Evolutionary conservation across 345 rosid species (phyloP).

Genomic region (Linum usitatissimum): DNA sequence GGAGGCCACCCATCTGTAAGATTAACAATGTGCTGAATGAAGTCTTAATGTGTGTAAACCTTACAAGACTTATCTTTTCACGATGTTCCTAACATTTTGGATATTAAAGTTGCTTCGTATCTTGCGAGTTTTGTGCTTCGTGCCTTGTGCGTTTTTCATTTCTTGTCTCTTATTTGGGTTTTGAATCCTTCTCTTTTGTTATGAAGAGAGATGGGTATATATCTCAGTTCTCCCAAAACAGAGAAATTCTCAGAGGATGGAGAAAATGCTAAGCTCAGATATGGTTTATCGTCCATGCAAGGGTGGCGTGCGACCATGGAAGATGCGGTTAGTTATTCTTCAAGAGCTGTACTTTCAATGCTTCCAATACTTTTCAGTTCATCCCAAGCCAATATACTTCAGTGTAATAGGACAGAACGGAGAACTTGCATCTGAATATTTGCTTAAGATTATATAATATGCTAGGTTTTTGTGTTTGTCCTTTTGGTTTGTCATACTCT

Average conservation of each 20-base stretch:
- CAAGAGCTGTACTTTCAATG: no score
- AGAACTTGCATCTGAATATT: background rate
- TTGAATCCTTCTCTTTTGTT: background rate
- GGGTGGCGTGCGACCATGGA: conserved; percentile 99
- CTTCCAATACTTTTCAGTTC: no score
- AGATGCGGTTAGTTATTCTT: conserved; percentile 38
- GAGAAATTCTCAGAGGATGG: conserved; percentile 88
- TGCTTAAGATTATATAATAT: background rate
- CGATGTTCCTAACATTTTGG: no score
- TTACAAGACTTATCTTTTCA: no score
- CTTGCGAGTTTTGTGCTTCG: no score
- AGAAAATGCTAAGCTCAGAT: conserved; percentile 61
- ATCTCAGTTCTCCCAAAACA: conserved; percentile 91
- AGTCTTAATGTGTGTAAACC: no score
- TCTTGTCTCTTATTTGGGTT: background rate
- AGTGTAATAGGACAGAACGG: background rate
- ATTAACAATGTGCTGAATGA: no score
- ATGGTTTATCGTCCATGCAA: conserved; percentile 95
- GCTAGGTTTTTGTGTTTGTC: background rate
- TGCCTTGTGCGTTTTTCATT: background rate
- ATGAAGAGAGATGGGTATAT: conserved; percentile 61
- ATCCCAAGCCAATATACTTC: background rate
- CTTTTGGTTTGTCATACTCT: background rate
- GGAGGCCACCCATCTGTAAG: no score
- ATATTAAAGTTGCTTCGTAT: no score